Evolutionary conservation across 495 filamentous ascomycete genomes (phyloP), one percentile per base, ranked within the genome.

Genomic region (Neurospora discreta): DNA sequence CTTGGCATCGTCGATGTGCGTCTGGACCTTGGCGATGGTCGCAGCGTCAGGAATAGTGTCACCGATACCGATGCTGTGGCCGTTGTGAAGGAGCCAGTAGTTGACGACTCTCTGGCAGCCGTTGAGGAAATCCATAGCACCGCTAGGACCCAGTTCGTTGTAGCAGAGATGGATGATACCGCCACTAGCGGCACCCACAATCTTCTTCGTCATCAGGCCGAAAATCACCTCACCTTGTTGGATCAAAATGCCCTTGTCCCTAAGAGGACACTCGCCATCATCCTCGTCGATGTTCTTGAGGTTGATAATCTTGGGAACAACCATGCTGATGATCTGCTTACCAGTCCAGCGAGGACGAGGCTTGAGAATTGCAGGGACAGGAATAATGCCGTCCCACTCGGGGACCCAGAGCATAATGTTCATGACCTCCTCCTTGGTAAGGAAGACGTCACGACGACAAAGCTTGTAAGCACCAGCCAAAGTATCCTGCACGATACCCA

Each of bases 401-500:
- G 95, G 95, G 68, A 98, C 93, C 94, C 94, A 98, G 76, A 99
- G 85, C 82, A 99, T 90, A 71, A 95, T 83, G 76, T 97, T 95
- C 93, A 97, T 97, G 58, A 98, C 90, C 78, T 95, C 86, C 71
- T 97, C 91, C 79, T 93, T 92, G 36, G 87, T 90, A 73, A 99
- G 82, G 82, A 99, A 97, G 10, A 92, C 88, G 82, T 99, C 95
- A 76, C 95, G 89, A 68, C 95, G 92, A 75, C 91, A 95, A 74
- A 99, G 89, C 83, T 98, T 98, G 85, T 97, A 99, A 71, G 95
- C 91, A 81, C 95, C 95, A 76, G 93, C 95, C 69, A 99, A 85
- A 43, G 95, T 97, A 80, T 99, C 95, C 80, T 99, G 95, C 23
- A 99, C 96, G 75, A 99, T 99, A 88, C 95, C 95, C 95, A 99